phyloP scores from a whole-genome alignment of 768 basidiomycete species.

The Kockovaella imperatae region DNA sequence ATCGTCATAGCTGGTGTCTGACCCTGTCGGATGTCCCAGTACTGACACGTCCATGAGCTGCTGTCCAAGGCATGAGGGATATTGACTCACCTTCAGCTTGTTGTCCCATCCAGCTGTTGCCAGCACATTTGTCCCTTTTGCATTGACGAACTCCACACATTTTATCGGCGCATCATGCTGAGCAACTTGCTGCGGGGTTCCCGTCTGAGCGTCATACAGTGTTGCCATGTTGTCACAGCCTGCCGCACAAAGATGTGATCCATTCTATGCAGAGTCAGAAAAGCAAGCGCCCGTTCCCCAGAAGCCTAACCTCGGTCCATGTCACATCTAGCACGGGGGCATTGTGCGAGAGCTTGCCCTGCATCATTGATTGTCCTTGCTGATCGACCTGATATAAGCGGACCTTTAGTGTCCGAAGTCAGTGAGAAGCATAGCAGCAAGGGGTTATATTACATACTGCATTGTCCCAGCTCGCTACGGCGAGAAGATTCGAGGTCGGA shows the following conservation, averaged over 20 bases:
- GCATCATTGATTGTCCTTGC: slow-evolving; percentile 66
- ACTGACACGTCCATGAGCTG: slow-evolving; percentile 50
- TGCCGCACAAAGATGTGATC: slow-evolving; percentile 80
- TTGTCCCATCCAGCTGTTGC: slow-evolving; percentile 98
- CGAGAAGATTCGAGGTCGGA: slow-evolving; percentile 75
- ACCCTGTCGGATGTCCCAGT: slow-evolving; percentile 81
- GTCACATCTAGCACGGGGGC: slow-evolving; percentile 79
- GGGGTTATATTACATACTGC: slow-evolving; percentile 58
- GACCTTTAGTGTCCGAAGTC: slow-evolving; percentile 52
- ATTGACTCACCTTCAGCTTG: slow-evolving; percentile 67
- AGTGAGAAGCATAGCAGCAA: slow-evolving; percentile 5
- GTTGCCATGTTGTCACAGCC: slow-evolving; percentile 94
- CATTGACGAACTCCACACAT: slow-evolving; percentile 71
- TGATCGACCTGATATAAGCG: slow-evolving; percentile 83
- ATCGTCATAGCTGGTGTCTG: slow-evolving; percentile 71
- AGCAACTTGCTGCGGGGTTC: slow-evolving; percentile 71
- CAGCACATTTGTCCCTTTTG: slow-evolving; percentile 53
- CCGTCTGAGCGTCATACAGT: slow-evolving; percentile 81
- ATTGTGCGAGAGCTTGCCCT: slow-evolving; percentile 84
- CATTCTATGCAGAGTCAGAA: slow-evolving; percentile 56
- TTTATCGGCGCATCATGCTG: slow-evolving; percentile 85
- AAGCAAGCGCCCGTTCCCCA: not conserved
- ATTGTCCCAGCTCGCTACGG: slow-evolving; percentile 90
- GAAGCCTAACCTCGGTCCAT: slow-evolving; percentile 72
- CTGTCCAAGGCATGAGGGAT: not conserved